These are phyloP conservation scores for Lactarius hengduanensis DNA, from an alignment of 768 basidiomycete genomes.

Conservation along the genomic window DNA sequence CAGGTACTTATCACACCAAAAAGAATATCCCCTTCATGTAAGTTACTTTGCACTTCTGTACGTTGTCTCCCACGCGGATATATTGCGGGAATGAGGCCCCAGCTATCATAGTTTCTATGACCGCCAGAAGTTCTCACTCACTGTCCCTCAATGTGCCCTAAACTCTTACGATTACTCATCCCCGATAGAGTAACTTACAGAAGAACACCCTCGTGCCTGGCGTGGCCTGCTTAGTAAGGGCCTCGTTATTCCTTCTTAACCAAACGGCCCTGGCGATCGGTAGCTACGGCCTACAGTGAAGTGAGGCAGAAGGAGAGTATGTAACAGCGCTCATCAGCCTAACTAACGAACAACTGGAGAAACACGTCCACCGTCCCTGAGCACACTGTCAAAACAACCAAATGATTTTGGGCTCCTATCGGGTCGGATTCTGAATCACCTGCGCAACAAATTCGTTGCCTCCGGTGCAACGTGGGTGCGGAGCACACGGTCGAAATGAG, in stretches of 20 bases:
- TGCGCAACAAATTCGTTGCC: constrained; percentile 1
- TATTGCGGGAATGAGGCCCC: neutral
- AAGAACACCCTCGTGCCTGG: neutral
- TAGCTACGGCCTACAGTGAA: neutral
- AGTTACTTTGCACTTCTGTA: neutral
- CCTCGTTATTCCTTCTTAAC: neutral
- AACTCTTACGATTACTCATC: neutral
- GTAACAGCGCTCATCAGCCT: neutral
- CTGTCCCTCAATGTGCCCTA: neutral
- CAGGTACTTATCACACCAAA: neutral
- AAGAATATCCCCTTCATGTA: neutral
- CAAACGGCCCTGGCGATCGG: neutral
- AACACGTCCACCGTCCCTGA: neutral
- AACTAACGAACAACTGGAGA: neutral
- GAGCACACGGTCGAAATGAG: neutral
- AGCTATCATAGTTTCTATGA: neutral
- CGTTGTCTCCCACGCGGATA: constrained; percentile 2
- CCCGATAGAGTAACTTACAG: neutral
- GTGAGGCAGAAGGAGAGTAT: neutral
- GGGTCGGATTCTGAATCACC: neutral
- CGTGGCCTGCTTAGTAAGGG: neutral
- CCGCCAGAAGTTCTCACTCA: neutral
- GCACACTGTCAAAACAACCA: neutral
- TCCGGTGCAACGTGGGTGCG: neutral
- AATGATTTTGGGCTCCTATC: neutral